Base-by-base conservation (phyloP, 2,329 filamentous ascomycete genomes). In the Aspergillus sp. region DNA sequence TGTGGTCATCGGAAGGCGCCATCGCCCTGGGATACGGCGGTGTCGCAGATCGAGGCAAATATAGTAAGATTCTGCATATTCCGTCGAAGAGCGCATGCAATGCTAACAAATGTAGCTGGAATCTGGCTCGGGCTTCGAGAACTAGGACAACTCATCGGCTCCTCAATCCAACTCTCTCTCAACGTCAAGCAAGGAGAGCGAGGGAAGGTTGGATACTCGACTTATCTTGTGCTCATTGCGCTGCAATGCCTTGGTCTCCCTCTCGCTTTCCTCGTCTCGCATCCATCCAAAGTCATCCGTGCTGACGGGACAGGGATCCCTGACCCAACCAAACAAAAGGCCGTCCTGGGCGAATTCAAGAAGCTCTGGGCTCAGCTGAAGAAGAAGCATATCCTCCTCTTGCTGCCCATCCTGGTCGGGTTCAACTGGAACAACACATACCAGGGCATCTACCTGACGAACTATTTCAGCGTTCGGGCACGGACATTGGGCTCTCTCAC, bases 51-150 rank as follows among this genome's bases (percentile, higher is more conserved):
- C 39, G 54, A 56, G 47, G 54, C 2, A 56, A 51, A 51, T 51
- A 34, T 22, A 56, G 54, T 51, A 20, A 20, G 20, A 20, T 20
- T 20, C 3, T 20, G 4, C 20, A 20, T 20, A 20, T 20, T 20
- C 20, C 4, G 20, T 27, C 11, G 5, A 17, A 6, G 37, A n/a
- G n/a, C 2, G 5, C 22, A 7, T 5, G 22, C 12, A 40, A 19
- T 11, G n/a, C 30, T 56, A 27, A 56, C 47, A 3, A 7, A 13
- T 4, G n/a, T 40, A 56, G 54, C 54, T 40, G 54, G 54, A 13
- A 56, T 56, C 40, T 56, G 54, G 54, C 54, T 56, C n/a, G 54
- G 54, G 7, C 54, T 56, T 12, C 47, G 54, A 19, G 54, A 56
- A 30, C 54, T 56, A 2, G 54, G 54, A n/a, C 54, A 56, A 30